phyloP scores from a whole-genome alignment of 768 basidiomycete genomes.

The Coprinopsis marcescibilis region DNA sequence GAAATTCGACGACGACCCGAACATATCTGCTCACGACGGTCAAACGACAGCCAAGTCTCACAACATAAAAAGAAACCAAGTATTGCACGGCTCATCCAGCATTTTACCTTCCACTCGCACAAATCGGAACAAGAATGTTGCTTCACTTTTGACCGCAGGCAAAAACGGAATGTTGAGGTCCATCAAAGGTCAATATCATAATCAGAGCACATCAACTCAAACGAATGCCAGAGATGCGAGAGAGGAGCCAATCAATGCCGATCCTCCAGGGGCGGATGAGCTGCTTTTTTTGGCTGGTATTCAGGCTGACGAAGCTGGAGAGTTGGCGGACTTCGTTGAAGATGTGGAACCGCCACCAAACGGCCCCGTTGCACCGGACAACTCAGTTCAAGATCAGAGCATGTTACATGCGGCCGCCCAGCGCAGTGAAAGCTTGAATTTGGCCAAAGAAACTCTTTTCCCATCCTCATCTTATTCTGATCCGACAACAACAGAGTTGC shows the following conservation, averaged over 20 bases:
- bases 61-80: constrained; percentile 22
- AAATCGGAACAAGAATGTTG: constrained; percentile 37
- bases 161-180: constrained; percentile 50
- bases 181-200: constrained; percentile 39
- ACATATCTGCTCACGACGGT: constrained; percentile 24
- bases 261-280: too few relatives aligned
- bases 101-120: not conserved
- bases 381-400: not conserved
- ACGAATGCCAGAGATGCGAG: constrained; percentile 16
- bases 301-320: constrained; percentile 27
- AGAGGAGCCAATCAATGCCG: too few relatives aligned
- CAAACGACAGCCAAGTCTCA: constrained; percentile 49
- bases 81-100: constrained; percentile 1
- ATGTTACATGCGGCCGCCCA: not conserved
- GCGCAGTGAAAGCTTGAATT: constrained; percentile 5
- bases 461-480: constrained; percentile 26
- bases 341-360: constrained; percentile 17
- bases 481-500: constrained; percentile 5
- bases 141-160: constrained; percentile 47
- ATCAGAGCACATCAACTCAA: constrained; percentile 4
- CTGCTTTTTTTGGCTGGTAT: too few relatives aligned
- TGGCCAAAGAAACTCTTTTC: constrained; percentile 26
- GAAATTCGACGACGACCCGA: constrained; percentile 43
- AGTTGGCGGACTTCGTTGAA: constrained; percentile 58
- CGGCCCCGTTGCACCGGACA: not conserved